A percentile compares a stretch with the other conserved stretches of the same genome.
phyloP scores from a whole-genome alignment of 257 asterid species.

The Petunia secreta region DNA sequence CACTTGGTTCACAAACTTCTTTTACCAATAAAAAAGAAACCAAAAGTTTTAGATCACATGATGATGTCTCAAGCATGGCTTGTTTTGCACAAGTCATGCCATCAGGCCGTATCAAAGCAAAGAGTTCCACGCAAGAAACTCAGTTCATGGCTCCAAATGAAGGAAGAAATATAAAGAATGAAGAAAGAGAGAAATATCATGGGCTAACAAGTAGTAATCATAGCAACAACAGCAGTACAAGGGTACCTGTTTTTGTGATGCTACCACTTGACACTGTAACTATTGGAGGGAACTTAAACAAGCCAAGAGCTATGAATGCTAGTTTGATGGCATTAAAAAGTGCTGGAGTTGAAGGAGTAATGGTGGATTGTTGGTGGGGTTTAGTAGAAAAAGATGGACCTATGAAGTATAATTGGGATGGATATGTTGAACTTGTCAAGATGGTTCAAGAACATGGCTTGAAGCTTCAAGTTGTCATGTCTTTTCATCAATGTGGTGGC shows the following conservation, averaged over 20 bases:
- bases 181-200: constrained; percentile 57
- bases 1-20: constrained; percentile 72
- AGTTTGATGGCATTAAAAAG: constrained; percentile 87
- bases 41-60: constrained; percentile 45
- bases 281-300: constrained; percentile 63
- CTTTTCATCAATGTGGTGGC: constrained; percentile 96
- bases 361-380: constrained; percentile 99
- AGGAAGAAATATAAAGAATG: constrained; percentile 33
- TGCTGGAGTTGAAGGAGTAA: constrained; percentile 88
- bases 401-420: constrained; percentile 83
- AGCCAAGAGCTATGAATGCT: constrained; percentile 78
- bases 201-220: constrained; percentile 40
- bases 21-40: constrained; percentile 57
- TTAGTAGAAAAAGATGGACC: constrained; percentile 94
- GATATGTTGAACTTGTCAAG: constrained; percentile 75
- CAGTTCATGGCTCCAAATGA: constrained; percentile 37
- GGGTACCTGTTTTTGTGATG: constrained; percentile 87
- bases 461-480: constrained; percentile 92
- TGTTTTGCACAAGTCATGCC: constrained; percentile 56
- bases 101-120: constrained; percentile 47
- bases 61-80: constrained; percentile 54
- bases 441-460: constrained; percentile 72
- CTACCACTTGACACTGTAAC: constrained; percentile 84
- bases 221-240: constrained; percentile 35
- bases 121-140: constrained; percentile 46